These are phyloP conservation scores for Croton laevigatus DNA, from an alignment of 441 rosid genomes.

Conservation along the genomic window DNA sequence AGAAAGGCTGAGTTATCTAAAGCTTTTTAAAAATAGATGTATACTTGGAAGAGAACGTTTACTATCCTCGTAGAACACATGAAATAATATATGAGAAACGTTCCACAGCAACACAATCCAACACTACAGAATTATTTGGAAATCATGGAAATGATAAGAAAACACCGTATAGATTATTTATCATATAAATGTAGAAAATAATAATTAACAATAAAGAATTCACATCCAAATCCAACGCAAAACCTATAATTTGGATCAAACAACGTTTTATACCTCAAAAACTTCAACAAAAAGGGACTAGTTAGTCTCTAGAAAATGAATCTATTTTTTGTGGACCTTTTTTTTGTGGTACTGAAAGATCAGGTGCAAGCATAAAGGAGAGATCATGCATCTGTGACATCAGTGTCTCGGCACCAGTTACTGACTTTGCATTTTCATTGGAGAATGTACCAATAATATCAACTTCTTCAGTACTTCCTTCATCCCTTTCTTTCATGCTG, in stretches of 20 bases:
- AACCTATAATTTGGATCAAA: neutral
- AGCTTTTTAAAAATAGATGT: too few species aligned
- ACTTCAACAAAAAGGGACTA: neutral
- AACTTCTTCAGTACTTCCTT: slow-evolving; percentile 31
- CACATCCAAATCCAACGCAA: neutral
- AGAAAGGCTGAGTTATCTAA: too few species aligned
- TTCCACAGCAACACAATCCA: neutral
- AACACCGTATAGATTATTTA: neutral
- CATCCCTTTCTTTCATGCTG: slow-evolving; percentile 38
- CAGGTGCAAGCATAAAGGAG: slow-evolving; percentile 70
- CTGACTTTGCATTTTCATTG: slow-evolving; percentile 26
- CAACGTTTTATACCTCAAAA: slow-evolving; percentile 1
- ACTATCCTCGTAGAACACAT: too few species aligned
- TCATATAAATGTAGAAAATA: neutral
- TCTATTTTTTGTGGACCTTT: slow-evolving; percentile 34
- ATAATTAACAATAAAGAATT: neutral
- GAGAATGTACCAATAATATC: slow-evolving; percentile 26
- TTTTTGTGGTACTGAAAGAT: slow-evolving; percentile 55
- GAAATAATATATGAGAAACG: neutral
- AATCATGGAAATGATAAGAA: neutral
- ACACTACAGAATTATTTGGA: too few species aligned
- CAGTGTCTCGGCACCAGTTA: slow-evolving; percentile 39
- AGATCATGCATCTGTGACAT: slow-evolving; percentile 86
- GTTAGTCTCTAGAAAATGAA: slow-evolving; percentile 19
- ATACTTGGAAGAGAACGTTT: too few species aligned